Conservation (phyloP, 805 yeast species). For the Kodamaea kaohsiungensis region DNA sequence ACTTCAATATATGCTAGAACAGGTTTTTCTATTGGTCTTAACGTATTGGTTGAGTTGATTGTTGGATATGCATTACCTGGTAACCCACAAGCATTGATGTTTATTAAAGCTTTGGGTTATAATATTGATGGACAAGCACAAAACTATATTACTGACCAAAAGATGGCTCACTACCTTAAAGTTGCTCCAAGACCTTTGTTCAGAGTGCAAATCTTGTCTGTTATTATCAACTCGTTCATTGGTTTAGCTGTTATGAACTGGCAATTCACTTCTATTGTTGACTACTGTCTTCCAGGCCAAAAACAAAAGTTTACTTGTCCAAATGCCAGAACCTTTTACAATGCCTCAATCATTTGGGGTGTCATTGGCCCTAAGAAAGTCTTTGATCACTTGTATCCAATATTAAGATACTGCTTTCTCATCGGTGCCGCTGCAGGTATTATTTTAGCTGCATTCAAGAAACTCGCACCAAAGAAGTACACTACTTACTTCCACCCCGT, state of each 20-base stretch:
- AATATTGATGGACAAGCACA: slow-evolving; percentile 60
- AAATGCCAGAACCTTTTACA: slow-evolving; percentile 38
- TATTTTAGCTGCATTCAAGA: slow-evolving; percentile 18
- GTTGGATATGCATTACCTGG: slow-evolving; percentile 41
- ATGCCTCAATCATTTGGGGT: slow-evolving; percentile 67
- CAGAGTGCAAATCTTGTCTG: slow-evolving; percentile 31
- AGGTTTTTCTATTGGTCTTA: slow-evolving; percentile 34
- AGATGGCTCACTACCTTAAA: slow-evolving; percentile 65
- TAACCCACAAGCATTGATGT: slow-evolving; percentile 38
- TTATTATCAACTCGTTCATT: slow-evolving; percentile 21
- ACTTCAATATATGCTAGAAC: slow-evolving; percentile 30
- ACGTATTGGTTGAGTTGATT: slow-evolving; percentile 40
- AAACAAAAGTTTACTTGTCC: slow-evolving; percentile 33
- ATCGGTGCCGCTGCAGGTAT: slow-evolving; percentile 32
- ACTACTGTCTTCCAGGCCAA: slow-evolving; percentile 21
- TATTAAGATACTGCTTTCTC: slow-evolving; percentile 35
- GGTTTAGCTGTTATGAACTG: slow-evolving; percentile 25
- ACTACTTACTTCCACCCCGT: slow-evolving; percentile 35
- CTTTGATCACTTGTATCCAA: slow-evolving; percentile 35
- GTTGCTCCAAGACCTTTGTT: slow-evolving; percentile 63
- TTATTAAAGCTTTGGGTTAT: slow-evolving; percentile 61
- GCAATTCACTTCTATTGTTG: slow-evolving; percentile 16
- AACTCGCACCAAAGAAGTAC: slow-evolving; percentile 18
- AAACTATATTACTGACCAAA: slow-evolving; percentile 55
- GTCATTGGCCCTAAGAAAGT: slow-evolving; percentile 41